phyloP scores from a whole-genome alignment of 2,329 filamentous ascomycete genomes.

The Tolypocladium tundrense region DNA sequence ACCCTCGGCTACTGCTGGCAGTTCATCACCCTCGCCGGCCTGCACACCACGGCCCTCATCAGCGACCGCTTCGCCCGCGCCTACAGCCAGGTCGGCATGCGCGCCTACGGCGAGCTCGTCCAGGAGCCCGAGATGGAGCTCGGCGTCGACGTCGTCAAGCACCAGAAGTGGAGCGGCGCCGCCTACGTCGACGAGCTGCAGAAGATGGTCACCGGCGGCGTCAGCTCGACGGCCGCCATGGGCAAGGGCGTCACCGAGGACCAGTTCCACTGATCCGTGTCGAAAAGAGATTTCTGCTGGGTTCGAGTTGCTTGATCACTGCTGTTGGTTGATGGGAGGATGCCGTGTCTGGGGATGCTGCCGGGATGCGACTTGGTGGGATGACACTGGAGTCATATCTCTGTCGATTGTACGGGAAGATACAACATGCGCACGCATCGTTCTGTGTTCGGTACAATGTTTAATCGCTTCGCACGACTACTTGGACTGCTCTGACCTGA shows the following conservation, averaged over 20 bases:
- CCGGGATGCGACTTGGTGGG: neutral
- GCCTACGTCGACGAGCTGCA: constrained; percentile 90
- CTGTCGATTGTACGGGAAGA: neutral
- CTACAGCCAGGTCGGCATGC: constrained; percentile 77
- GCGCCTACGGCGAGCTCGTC: constrained; percentile 91
- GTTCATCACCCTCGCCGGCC: constrained; percentile 96
- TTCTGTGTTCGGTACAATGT: neutral
- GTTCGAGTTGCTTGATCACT: neutral
- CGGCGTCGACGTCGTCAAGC: constrained; percentile 88
- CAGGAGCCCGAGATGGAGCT: constrained; percentile 95
- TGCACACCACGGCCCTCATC: constrained; percentile 93
- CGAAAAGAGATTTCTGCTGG: neutral
- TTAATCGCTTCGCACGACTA: neutral
- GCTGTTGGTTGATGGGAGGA: neutral
- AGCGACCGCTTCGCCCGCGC: constrained; percentile 79
- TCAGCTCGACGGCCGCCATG: constrained; percentile 91
- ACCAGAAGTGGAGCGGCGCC: constrained; percentile 97
- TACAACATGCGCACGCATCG: neutral
- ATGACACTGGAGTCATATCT: neutral
- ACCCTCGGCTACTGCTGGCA: constrained; percentile 96
- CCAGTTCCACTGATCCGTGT: constrained; percentile 52
- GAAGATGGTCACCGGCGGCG: constrained; percentile 94
- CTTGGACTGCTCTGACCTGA: neutral
- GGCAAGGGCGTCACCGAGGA: constrained; percentile 96
- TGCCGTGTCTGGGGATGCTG: neutral